These are phyloP conservation scores for Suillus discolor DNA, from an alignment of 768 basidiomycete genomes.

Conservation along the genomic window DNA sequence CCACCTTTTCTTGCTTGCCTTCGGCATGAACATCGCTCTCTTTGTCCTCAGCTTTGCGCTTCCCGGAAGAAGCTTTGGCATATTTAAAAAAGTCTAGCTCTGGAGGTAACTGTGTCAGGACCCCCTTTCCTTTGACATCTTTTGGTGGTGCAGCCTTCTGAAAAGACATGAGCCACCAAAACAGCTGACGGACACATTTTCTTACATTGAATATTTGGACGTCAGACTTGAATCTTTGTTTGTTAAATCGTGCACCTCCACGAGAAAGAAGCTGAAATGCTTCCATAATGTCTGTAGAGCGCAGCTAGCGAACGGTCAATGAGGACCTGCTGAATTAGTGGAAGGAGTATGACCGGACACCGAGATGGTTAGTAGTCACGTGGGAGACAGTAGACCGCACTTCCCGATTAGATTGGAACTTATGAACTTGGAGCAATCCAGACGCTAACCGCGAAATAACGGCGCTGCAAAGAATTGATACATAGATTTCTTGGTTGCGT, in stretches of 20 bases:
- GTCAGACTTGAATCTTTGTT: conserved; percentile 69
- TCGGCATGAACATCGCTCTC: conserved; percentile 18
- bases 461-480: neutral
- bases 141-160: conserved; percentile 27
- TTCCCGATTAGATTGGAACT: neutral
- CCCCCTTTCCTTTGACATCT: conserved; percentile 25
- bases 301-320: neutral
- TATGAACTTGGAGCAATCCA: neutral
- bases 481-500: neutral
- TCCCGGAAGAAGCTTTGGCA: conserved; percentile 54
- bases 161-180: conserved; percentile 8
- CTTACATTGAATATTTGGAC: conserved; percentile 70
- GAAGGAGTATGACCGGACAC: neutral
- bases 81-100: conserved; percentile 95
- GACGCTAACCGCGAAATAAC: neutral
- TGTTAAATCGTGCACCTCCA: conserved; percentile 84
- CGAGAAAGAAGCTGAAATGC: conserved; percentile 89
- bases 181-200: conserved; percentile 5
- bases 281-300: conserved; percentile 53
- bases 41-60: conserved; percentile 47
- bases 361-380: neutral
- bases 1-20: conserved; percentile 13
- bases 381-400: neutral
- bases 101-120: conserved; percentile 54
- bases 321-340: neutral